These are phyloP conservation scores for Lachnellula willkommii DNA, from an alignment of 2,329 filamentous ascomycete species.

Conservation along the genomic window DNA sequence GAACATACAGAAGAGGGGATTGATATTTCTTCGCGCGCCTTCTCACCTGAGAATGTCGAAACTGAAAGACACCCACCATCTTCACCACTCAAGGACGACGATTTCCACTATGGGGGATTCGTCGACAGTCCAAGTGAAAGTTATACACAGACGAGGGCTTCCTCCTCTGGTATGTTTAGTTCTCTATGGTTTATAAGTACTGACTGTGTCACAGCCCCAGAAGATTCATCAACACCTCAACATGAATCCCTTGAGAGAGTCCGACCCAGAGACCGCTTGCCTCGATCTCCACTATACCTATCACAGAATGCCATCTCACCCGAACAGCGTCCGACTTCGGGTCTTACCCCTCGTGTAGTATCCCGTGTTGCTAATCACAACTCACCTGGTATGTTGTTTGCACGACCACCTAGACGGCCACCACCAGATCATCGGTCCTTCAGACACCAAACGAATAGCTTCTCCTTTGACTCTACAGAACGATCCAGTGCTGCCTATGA, in stretches of 20 bases:
- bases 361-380: slow-evolving; percentile 23
- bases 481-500: slow-evolving; percentile 29
- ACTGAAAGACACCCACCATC: slow-evolving; percentile 1
- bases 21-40: neutral
- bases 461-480: slow-evolving; percentile 32
- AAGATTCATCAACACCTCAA: slow-evolving; percentile 27
- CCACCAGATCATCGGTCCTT: slow-evolving; percentile 20
- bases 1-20: neutral
- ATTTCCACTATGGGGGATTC: slow-evolving; percentile 29
- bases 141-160: slow-evolving; percentile 8
- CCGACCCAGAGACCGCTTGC: slow-evolving; percentile 18
- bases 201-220: slow-evolving; percentile 15
- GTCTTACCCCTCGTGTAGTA: slow-evolving; percentile 23
- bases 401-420: slow-evolving; percentile 27
- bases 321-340: slow-evolving; percentile 18
- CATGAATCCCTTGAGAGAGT: slow-evolving; percentile 12
- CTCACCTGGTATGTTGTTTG: slow-evolving; percentile 29
- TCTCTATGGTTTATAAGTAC: neutral
- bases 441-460: slow-evolving; percentile 33
- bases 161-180: slow-evolving; percentile 17
- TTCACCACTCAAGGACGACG: slow-evolving; percentile 22
- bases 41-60: slow-evolving; percentile 2
- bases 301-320: slow-evolving; percentile 32
- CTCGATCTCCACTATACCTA: slow-evolving; percentile 31
- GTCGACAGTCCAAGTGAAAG: slow-evolving; percentile 18